These are phyloP conservation scores for Nannizzia gypsea DNA, from an alignment of 2,329 filamentous ascomycete species.

Conservation along the genomic window DNA sequence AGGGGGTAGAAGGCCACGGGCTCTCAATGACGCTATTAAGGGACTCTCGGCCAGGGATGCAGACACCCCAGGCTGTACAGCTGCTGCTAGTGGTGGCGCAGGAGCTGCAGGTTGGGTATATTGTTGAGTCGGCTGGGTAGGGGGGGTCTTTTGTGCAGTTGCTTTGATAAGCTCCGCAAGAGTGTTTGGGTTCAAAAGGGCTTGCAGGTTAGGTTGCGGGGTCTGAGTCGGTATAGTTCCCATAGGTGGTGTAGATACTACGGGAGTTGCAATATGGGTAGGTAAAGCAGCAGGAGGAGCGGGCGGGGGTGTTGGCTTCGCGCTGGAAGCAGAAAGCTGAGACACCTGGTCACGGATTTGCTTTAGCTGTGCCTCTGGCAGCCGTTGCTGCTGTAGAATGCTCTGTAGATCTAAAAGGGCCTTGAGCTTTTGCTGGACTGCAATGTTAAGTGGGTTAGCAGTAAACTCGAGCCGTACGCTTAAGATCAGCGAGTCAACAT, in stretches of 20 bases:
- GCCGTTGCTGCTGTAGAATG: slow-evolving; percentile 62
- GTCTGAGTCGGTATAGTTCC: slow-evolving; percentile 11
- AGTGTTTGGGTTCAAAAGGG: slow-evolving; percentile 32
- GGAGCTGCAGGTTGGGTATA: slow-evolving; percentile 45
- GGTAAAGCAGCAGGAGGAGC: slow-evolving; percentile 11
- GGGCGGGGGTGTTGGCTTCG: slow-evolving; percentile 5
- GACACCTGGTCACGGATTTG: slow-evolving; percentile 77
- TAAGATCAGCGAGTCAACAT: slow-evolving; percentile 67
- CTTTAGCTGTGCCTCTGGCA: slow-evolving; percentile 70
- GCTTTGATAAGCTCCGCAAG: slow-evolving; percentile 36
- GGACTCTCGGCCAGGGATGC: slow-evolving; percentile 42
- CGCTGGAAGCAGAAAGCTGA: slow-evolving; percentile 42
- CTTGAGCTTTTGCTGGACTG: slow-evolving; percentile 66
- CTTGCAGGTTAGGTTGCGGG: slow-evolving; percentile 21
- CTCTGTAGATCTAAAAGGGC: slow-evolving; percentile 76
- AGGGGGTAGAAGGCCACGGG: slow-evolving; percentile 53
- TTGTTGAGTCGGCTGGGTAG: slow-evolving; percentile 41
- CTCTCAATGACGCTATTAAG: slow-evolving; percentile 55
- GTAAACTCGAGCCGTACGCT: slow-evolving; percentile 63
- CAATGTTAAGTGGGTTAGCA: slow-evolving; percentile 61
- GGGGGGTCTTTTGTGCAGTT: slow-evolving; percentile 27
- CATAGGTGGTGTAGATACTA: slow-evolving; percentile 6
- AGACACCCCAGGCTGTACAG: slow-evolving; percentile 26
- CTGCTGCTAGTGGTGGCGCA: slow-evolving; percentile 30
- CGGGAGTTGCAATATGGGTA: slow-evolving; percentile 19